Evolutionary conservation across 2,329 filamentous ascomycete species (phyloP).

Genomic region (Acarospora socialis): DNA sequence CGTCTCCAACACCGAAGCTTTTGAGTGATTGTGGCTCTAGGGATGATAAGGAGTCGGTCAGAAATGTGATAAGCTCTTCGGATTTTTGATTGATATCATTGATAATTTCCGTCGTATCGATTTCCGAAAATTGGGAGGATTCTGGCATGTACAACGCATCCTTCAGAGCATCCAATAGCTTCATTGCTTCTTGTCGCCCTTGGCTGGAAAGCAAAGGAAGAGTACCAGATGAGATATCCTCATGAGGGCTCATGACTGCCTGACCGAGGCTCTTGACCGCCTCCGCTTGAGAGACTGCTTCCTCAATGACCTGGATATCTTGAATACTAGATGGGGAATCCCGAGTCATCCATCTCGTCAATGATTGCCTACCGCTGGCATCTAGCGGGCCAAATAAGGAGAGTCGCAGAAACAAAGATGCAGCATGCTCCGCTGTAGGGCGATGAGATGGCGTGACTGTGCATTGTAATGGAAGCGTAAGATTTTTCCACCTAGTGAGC

Average conservation of each 20-base stretch:
- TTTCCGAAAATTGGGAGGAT: constrained; percentile 3
- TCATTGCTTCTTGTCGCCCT: constrained; percentile 2
- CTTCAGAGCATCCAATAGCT: constrained; percentile 1
- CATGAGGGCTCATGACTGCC: neutral
- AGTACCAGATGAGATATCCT: neutral
- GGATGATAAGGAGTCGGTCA: constrained; percentile 4
- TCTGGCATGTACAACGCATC: constrained; percentile 4
- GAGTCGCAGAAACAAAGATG: constrained; percentile 2
- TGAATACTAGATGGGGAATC: constrained; percentile 1
- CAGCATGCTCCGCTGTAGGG: constrained; percentile 1
- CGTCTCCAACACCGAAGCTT: constrained; percentile 4
- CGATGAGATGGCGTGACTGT: neutral
- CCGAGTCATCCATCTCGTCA: constrained; percentile 3
- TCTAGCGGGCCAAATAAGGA: constrained; percentile 3
- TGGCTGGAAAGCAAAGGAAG: constrained; percentile 1
- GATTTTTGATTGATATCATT: constrained; percentile 7
- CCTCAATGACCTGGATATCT: constrained; percentile 1
- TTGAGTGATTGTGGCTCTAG: constrained; percentile 3
- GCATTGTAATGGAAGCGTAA: too few relatives aligned
- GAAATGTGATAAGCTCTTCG: constrained; percentile 2
- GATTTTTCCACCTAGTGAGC: constrained; percentile 1
- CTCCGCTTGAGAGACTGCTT: constrained; percentile 3
- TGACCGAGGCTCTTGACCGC: neutral
- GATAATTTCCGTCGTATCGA: constrained; percentile 6
- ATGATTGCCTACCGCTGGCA: neutral